Percentiles rank a stretch among this genome's conserved stretches.
These are phyloP conservation scores for Psilocybe azurescens DNA, from an alignment of 768 basidiomycete genomes.

Conservation along the genomic window DNA sequence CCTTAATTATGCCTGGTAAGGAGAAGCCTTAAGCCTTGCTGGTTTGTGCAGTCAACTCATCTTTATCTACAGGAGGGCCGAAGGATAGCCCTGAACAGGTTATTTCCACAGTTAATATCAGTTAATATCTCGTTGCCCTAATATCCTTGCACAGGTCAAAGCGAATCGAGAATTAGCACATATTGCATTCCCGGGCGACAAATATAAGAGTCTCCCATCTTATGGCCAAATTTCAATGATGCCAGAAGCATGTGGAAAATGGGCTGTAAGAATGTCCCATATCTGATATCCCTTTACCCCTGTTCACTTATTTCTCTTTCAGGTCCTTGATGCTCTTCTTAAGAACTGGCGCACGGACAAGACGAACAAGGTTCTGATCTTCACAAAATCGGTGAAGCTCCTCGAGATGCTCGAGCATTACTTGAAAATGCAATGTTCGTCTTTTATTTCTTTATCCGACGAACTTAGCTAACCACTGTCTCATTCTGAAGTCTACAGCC, in stretches of 20 bases:
- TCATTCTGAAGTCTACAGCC: constrained; percentile 26
- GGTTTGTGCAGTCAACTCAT: background rate
- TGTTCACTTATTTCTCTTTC: background rate
- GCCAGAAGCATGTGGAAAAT: constrained; percentile 81
- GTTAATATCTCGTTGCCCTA: background rate
- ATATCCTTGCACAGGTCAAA: constrained; percentile 32
- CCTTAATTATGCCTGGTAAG: constrained; percentile 81
- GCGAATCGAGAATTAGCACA: constrained; percentile 68
- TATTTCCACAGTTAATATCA: constrained; percentile 4
- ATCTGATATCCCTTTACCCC: background rate
- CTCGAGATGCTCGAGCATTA: constrained; percentile 86
- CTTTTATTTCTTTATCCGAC: background rate
- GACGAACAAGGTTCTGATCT: constrained; percentile 89
- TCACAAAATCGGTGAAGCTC: constrained; percentile 91
- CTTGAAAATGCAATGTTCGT: constrained; percentile 59
- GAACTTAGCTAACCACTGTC: background rate
- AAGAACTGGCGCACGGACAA: constrained; percentile 67
- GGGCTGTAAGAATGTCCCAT: constrained; percentile 56
- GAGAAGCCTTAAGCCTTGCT: background rate
- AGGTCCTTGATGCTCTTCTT: constrained; percentile 74
- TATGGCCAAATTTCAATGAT: constrained; percentile 68
- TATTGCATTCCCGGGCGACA: constrained; percentile 59
- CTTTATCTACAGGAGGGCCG: constrained; percentile 50
- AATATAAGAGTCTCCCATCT: constrained; percentile 52
- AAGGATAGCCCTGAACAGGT: constrained; percentile 76